phyloP scores from a whole-genome alignment of 1,284 basidiomycete species.

The Austroboletus niveus region DNA sequence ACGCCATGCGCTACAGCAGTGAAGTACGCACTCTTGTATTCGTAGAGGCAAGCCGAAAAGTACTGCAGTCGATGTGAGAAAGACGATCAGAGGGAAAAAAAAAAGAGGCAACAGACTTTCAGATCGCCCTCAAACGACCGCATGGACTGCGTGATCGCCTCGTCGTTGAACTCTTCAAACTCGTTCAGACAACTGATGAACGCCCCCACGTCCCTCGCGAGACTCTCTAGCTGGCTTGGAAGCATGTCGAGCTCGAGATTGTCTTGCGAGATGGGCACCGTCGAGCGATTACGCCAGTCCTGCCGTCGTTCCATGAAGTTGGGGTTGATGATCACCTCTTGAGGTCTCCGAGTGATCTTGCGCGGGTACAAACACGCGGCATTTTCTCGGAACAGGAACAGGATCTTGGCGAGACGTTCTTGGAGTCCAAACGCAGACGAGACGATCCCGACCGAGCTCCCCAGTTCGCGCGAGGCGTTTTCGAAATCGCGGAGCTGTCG shows the following conservation, averaged over 20 bases:
- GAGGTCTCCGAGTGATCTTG: constrained; percentile 24
- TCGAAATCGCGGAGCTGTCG: constrained; percentile 32
- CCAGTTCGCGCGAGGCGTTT: constrained; percentile 33
- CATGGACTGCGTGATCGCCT: constrained; percentile 51
- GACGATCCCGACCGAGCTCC: constrained; percentile 35
- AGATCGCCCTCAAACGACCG: constrained; percentile 48
- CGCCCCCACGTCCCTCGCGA: constrained; percentile 47
- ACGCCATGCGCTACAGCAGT: constrained; percentile 13
- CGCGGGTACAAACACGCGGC: constrained; percentile 34
- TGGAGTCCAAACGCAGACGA: constrained; percentile 32
- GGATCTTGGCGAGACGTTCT: constrained; percentile 32
- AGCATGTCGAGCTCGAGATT: constrained; percentile 30
- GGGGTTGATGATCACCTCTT: constrained; percentile 25
- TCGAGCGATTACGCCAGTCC: constrained; percentile 22
- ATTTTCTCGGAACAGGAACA: constrained; percentile 35
- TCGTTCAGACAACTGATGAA: constrained; percentile 52
- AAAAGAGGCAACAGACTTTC: constrained; percentile 33
- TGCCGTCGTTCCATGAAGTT: constrained; percentile 31
- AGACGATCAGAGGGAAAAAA: not conserved
- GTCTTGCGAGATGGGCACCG: constrained; percentile 13
- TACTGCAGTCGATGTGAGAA: constrained; percentile 19
- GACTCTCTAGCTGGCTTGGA: constrained; percentile 38
- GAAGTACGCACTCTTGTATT: constrained; percentile 23
- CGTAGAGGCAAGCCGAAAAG: constrained; percentile 27
- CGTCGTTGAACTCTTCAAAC: constrained; percentile 56